Evolutionary conservation across 306 rosid genomes (phyloP), one percentile per base, ranked within the genome.

Genomic region (Citrullus amarus): DNA sequence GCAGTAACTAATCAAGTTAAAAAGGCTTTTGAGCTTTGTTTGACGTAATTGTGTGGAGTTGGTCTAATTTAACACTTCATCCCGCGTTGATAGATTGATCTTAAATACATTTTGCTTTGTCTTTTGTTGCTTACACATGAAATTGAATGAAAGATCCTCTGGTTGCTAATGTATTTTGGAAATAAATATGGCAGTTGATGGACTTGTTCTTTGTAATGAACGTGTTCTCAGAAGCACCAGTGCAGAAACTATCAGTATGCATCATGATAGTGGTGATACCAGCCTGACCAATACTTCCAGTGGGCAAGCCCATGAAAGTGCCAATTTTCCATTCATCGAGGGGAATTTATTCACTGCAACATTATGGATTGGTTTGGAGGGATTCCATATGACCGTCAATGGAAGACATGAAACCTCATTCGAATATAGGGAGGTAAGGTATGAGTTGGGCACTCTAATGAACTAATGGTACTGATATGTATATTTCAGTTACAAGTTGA

Each of bases 351-450:
- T 94, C 86, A 88, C 92, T 82, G 91, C 97, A 79, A 90, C 98
- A 39, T 74, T 92, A 81, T 88, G 96, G 97, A 86, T 84, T 83
- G 98, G 97, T 83, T 80, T 85, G 59, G 98, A 92, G 87, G 98
- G 98, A 82, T 95, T 90, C 80, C 98, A 95, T 84, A 84, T 92
- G 93, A 92, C 96, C 20, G 93, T 95, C 71, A 91, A 87, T 79
- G 97, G 98, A 83, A 87, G 97, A 76, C 98, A 92, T 32, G 98
- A 92, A 83, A 95, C 98, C 58, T 92, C 98, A 78, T 95, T 95
- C 81, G 91, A 92, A 28, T 92, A 89, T 85, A 84, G 98, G 90
- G 96, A 92, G 97, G 98, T 94, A 94, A 84, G 93, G 83, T 86
- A 87, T 62, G 87, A 83, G 75, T 73, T 66, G 80, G 77, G 67